Evolutionary conservation across 441 rosid species (phyloP).

Genomic region (Pelargonium citronellum): DNA sequence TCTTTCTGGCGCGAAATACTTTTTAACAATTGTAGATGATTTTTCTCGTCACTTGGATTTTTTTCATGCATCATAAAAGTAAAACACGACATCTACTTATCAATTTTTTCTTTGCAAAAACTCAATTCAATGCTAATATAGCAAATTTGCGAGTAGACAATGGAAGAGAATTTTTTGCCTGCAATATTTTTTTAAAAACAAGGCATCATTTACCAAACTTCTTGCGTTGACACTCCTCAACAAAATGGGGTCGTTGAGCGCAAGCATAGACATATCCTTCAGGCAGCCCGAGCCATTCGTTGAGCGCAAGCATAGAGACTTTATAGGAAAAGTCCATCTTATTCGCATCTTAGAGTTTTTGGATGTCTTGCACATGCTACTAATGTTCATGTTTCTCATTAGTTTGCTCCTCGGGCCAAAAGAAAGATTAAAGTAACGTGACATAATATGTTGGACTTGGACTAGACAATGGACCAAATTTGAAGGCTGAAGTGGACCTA

Average conservation of each 20-base stretch:
- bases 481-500: too few relatives aligned
- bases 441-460: too few relatives aligned
- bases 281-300: not conserved
- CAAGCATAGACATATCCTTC: not conserved
- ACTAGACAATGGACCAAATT: too few relatives aligned
- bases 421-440: too few relatives aligned
- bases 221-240: not conserved
- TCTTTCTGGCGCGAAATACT: not conserved
- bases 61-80: not conserved
- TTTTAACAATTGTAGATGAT: not conserved
- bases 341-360: not conserved
- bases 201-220: not conserved
- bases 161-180: not conserved
- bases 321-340: not conserved
- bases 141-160: not conserved
- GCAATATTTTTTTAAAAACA: not conserved
- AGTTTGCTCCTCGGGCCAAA: not conserved
- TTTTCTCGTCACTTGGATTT: not conserved
- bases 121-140: not conserved
- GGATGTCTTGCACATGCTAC: constrained; percentile 6
- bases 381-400: not conserved
- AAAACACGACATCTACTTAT: not conserved
- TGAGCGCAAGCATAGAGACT: too few relatives aligned
- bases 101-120: not conserved
- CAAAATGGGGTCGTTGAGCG: not conserved